phyloP scores from a whole-genome alignment of 345 rosid genomes.

The Angophora floribunda region DNA sequence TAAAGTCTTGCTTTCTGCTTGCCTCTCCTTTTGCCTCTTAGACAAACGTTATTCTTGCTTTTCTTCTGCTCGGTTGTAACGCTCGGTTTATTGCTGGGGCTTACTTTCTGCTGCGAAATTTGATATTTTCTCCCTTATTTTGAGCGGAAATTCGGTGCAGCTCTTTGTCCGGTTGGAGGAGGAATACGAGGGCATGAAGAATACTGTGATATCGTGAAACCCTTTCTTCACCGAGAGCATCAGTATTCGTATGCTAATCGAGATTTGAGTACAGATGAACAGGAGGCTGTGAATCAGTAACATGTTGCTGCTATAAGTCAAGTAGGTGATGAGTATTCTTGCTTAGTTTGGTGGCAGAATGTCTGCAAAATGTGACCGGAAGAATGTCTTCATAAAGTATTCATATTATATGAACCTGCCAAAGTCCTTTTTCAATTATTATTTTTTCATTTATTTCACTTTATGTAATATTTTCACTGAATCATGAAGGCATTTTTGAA shows the following conservation, averaged over 20 bases:
- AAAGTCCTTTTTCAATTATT: not conserved
- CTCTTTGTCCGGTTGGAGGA: not conserved
- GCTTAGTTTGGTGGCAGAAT: not conserved
- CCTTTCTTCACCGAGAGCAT: not conserved
- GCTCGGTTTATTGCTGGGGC: not conserved
- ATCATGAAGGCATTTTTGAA: conserved; percentile 16
- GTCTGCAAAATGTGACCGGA: not conserved
- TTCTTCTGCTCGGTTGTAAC: not conserved
- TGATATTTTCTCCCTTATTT: not conserved
- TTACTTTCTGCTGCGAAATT: not conserved
- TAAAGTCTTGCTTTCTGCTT: not conserved
- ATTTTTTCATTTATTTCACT: not conserved
- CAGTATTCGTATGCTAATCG: not conserved
- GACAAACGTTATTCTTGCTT: not conserved
- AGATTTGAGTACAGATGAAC: not conserved
- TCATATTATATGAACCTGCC: not conserved
- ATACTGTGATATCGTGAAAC: not conserved
- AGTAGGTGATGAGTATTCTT: not conserved
- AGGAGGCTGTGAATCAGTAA: not conserved
- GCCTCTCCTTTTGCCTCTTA: not conserved
- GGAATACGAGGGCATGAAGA: not conserved
- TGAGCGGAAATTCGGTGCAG: not conserved
- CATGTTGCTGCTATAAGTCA: not conserved
- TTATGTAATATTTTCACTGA: conserved; percentile 4
- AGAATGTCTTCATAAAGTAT: not conserved